Evolutionary conservation across 2,329 filamentous ascomycete species (phyloP).

Genomic region (Boeremia exigua): DNA sequence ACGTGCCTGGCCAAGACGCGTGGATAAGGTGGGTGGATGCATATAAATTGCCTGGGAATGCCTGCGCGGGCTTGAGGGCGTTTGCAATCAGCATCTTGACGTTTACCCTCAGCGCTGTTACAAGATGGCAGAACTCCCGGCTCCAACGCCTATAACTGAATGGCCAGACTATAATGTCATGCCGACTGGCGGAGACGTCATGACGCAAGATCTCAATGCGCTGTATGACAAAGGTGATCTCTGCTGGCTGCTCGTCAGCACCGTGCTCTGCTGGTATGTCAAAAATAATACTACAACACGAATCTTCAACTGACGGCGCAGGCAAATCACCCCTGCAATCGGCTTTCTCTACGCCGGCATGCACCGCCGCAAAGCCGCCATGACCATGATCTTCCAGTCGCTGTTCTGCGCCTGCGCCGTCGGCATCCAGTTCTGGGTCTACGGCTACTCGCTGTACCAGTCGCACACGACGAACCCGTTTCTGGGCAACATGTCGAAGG

Average conservation of each 20-base stretch:
- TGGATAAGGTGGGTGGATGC: conserved; percentile 17
- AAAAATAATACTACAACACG: background rate
- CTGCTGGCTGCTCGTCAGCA: conserved; percentile 50
- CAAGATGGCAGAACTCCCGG: conserved; percentile 34
- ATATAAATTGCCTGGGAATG: conserved; percentile 17
- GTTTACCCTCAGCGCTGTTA: background rate
- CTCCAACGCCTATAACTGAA: conserved; percentile 45
- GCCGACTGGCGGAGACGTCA: conserved; percentile 53
- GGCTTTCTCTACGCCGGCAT: conserved; percentile 46
- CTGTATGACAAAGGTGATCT: conserved; percentile 57
- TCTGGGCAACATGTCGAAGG: conserved; percentile 41
- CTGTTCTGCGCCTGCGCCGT: conserved; percentile 55
- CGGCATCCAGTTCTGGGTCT: conserved; percentile 58
- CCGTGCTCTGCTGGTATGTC: conserved; percentile 39
- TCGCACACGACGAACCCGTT: conserved; percentile 39
- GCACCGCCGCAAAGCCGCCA: conserved; percentile 39
- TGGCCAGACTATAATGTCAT: conserved; percentile 53
- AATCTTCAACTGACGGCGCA: conserved; percentile 14
- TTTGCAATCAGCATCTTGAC: background rate
- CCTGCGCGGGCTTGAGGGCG: background rate
- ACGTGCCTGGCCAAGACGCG: conserved; percentile 1
- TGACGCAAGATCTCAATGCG: conserved; percentile 54
- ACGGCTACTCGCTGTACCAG: conserved; percentile 54
- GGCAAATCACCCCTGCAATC: conserved; percentile 45
- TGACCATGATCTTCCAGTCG: conserved; percentile 58